These are phyloP conservation scores for Scheffersomyces spartinae DNA, from an alignment of 805 yeast species.

Conservation along the genomic window DNA sequence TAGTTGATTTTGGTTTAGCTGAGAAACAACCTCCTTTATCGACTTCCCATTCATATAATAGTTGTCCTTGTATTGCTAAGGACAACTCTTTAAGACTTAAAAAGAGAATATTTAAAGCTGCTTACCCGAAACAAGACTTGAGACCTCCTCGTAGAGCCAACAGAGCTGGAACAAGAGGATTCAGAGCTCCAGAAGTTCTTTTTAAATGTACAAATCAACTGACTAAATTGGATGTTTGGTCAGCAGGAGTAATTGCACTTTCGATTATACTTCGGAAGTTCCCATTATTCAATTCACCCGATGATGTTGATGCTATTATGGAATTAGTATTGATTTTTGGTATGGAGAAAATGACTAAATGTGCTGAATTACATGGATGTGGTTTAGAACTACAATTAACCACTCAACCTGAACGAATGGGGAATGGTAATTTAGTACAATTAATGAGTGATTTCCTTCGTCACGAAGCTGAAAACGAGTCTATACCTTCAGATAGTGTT, in stretches of 20 bases:
- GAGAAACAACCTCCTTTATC: slow-evolving; percentile 34
- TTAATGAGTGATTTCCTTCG: slow-evolving; percentile 16
- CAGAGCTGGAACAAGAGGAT: slow-evolving; percentile 94
- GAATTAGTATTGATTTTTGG: slow-evolving; percentile 83
- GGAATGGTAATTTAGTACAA: slow-evolving; percentile 21
- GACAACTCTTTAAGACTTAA: slow-evolving; percentile 16
- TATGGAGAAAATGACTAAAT: slow-evolving; percentile 50
- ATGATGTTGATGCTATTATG: slow-evolving; percentile 83
- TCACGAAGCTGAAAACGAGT: slow-evolving; percentile 40
- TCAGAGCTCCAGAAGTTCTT: slow-evolving; percentile 88
- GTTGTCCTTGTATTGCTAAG: slow-evolving; percentile 48
- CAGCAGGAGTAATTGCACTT: slow-evolving; percentile 79
- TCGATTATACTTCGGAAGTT: slow-evolving; percentile 71
- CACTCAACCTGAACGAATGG: slow-evolving; percentile 6
- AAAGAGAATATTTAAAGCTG: slow-evolving; percentile 25
- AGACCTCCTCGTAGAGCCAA: slow-evolving; percentile 89
- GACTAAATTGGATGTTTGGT: slow-evolving; percentile 80
- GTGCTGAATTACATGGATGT: slow-evolving; percentile 81
- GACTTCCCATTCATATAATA: slow-evolving; percentile 9
- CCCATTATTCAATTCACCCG: slow-evolving; percentile 90
- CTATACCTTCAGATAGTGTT: slow-evolving; percentile 64
- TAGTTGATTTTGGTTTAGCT: slow-evolving; percentile 90
- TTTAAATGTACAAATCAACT: slow-evolving; percentile 79
- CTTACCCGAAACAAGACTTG: slow-evolving; percentile 79
- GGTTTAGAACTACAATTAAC: slow-evolving; percentile 50